Evolutionary conservation across 768 basidiomycete genomes (phyloP), one percentile per base, ranked within the genome.

Genomic region (Chlorophyllum brunneum): DNA sequence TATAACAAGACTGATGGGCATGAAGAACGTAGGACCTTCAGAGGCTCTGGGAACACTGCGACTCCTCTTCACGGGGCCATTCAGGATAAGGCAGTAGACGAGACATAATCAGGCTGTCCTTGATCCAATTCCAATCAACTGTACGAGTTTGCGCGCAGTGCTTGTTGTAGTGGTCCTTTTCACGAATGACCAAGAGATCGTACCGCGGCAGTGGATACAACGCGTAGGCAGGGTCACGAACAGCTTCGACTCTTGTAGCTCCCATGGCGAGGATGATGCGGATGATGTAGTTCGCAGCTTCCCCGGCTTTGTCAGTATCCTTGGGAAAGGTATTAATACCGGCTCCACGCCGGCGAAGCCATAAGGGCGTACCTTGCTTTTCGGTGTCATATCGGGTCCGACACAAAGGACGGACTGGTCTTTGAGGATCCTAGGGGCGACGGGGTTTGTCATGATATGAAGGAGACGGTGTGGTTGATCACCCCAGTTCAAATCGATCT

Each of bases 221-320:
- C 3, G 80, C 77, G 55, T 69, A 64, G 51, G 67, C 72, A 7
- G 67, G 26, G n/a, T 81, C 77, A 6, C 70, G 65, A 24, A 84
- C 78, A 2, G 82, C 82, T 64, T 91, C 86, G 40, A 95, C 85
- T 10, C 68, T 71, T 5, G 69, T 67, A 0, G 92, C 89, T 0
- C 92, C 91, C 83, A 94, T 89, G 26, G 81, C 79, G 37, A 90
- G 65, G 30, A 92, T 77, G 55, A 94, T 86, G 45, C 80, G 81
- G 20, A 77, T 80, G 57, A 82, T 78, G 40, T 67, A 65, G 58
- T 73, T 75, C 53, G 70, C 73, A 7, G 70, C 71, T 54, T 72
- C 71, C 61, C 67, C n/a, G n/a, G n/a, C 66, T 52, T 70, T 71
- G 9, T 71, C 69, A 18, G 34, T 30, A 10, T 53, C 41, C 51